Base-by-base conservation (phyloP, 257 asterid genomes). In the Cordia subcordata region DNA sequence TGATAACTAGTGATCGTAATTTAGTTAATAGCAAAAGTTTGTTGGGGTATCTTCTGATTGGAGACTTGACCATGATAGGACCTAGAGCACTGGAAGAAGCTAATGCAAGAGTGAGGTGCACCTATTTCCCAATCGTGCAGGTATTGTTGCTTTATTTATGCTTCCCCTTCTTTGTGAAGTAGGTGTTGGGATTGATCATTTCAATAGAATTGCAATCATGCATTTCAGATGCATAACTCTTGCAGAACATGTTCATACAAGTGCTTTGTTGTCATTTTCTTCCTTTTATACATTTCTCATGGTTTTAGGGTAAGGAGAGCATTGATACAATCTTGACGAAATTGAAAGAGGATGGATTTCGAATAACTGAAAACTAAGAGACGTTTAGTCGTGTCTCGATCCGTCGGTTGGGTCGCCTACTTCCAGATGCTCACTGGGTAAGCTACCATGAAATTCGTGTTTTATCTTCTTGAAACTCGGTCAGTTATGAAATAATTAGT, bases 341-440 rank as follows among this genome's bases (percentile, higher is more conserved):
- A 53, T 75, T 88, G 46, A 38, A 72, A 37, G 64, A 55, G 39
- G 85, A 66, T 69, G 81, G 86, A 13, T 72, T 68, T 66, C 85
- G 72, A 54, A 73, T 57, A 49, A 15, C 71, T 52, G 88, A 83
- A 75, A 76, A 70, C 79, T 88, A 53, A 53, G 82, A 75, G 63
- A 74, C 65, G 55, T 83, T 79, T 54, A 79, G 90, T 56, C 93
- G 81, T 12, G 90, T 88, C 19, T 78, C 93, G 49, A 68, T 88
- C 23, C 76, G 96, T 45, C 72, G 96, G 69, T 61, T 88, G 77
- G 96, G 96, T 54, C 96, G 95, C 53, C 77, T 88, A 57, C 90
- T 88, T 64, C 96, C 96, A 19, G 96, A 88, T 60, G 76, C 85
- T 61, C 93, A 90, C 52, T 85, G 95, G 96, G 96, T 88, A 47